Conservation (phyloP, 2,329 filamentous ascomycete species). For the Colletotrichum spinosum region DNA sequence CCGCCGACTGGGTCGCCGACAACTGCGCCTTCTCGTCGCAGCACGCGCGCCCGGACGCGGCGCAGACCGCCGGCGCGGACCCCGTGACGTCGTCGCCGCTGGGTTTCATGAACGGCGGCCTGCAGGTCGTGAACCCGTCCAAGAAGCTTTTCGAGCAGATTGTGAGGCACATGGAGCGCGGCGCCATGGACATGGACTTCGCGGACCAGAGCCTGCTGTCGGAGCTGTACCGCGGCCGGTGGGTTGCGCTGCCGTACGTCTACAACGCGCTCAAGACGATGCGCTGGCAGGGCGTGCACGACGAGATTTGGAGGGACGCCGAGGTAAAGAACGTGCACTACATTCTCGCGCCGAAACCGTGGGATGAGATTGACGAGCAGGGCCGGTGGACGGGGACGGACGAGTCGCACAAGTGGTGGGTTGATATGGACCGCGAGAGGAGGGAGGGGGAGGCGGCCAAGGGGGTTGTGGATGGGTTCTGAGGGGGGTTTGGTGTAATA, state of each 20-base stretch:
- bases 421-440: constrained; percentile 59
- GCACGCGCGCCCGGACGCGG: constrained; percentile 57
- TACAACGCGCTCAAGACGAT: constrained; percentile 75
- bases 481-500: background rate
- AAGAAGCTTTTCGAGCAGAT: constrained; percentile 61
- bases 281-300: constrained; percentile 64
- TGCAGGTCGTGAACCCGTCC: constrained; percentile 68
- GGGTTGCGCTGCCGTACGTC: constrained; percentile 69
- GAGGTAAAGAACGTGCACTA: constrained; percentile 72
- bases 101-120: constrained; percentile 66
- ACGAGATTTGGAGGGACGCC: constrained; percentile 67
- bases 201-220: constrained; percentile 70
- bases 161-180: constrained; percentile 59
- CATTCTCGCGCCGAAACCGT: constrained; percentile 71
- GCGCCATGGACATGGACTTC: constrained; percentile 63
- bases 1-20: constrained; percentile 71
- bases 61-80: constrained; percentile 58
- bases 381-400: constrained; percentile 58
- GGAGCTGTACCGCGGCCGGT: constrained; percentile 65
- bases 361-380: constrained; percentile 61
- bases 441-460: constrained; percentile 52
- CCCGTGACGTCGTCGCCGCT: constrained; percentile 58
- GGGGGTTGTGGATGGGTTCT: constrained; percentile 53
- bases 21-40: constrained; percentile 71
- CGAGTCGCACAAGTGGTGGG: constrained; percentile 68